Base-by-base conservation (phyloP, 139 green algal species). In the Coelastrella sp. region DNA sequence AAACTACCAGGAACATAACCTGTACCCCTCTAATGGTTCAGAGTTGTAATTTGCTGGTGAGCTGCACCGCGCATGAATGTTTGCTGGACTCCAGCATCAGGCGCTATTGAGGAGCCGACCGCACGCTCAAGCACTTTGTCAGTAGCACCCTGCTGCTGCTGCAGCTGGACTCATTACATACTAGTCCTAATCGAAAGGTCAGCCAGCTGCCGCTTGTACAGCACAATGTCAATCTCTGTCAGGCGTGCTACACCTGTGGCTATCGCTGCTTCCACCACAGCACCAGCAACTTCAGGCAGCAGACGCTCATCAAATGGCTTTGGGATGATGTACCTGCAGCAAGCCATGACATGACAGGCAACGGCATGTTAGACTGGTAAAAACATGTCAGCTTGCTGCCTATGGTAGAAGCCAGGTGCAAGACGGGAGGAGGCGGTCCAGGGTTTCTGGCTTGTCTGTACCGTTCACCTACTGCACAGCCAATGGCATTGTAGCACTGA, bases 261-360 rank as follows among this genome's bases (percentile, higher is more conserved):
- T 24, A 93, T 91, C 6, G 90, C 90, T 10, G 90, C 90, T 74
- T 93, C 63, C 24, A 91, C 87, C 59, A 93, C 90, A 35, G 87
- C 83, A 11, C 79, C 74, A 57, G 90, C 78, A 12, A 93, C 90
- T 74, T 91, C 90, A 19, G 82, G 76, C 58, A 91, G 63, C 63
- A 93, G 87, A 56, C 90, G 86, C 59, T 91, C 87, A 82, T 93
- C 90, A 84, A 93, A 93, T 35, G 90, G 90, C 87, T 81, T 81
- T 24, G 74, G 74, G 5, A 81, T 81, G n/a, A 81, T 57, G 74
- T 81, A 81, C 72, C 22, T 78, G 72, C 72, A 27, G 20, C 72
- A 25, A 49, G 4, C 12, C 15, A 49, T 49, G 35, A 73, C 65
- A 22, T 73, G 65, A 73, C 65, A 22, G 65, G 65, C 65, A 22